phyloP scores from a whole-genome alignment of 805 yeast species.

The Sungouiozyma intestinalis region DNA sequence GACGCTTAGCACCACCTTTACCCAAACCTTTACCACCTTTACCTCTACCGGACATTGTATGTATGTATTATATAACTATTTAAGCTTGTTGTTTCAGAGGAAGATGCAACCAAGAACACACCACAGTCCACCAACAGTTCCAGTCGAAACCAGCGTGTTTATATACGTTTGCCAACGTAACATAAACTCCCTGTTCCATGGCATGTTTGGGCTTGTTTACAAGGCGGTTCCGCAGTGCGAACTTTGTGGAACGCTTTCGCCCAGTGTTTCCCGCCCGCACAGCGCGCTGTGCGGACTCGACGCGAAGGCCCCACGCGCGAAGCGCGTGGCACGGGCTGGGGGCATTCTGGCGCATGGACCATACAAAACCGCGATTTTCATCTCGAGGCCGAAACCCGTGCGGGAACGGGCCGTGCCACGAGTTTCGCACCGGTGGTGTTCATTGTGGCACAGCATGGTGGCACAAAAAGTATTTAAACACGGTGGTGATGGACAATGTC shows the following conservation, averaged over 20 bases:
- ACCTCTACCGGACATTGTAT: constrained; percentile 97
- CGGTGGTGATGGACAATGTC: no score
- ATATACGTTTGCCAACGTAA: no score
- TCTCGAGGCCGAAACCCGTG: background rate
- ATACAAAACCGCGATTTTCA: background rate
- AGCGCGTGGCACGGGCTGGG: background rate
- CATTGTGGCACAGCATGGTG: background rate
- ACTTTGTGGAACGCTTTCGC: no score
- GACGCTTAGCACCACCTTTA: constrained; percentile 99
- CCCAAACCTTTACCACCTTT: constrained; percentile 99
- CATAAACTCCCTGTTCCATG: no score
- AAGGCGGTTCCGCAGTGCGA: no score
- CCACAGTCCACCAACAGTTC: no score
- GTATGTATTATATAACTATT: constrained; percentile 8
- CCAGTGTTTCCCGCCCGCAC: no score
- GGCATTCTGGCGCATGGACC: no score
- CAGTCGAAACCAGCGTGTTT: no score
- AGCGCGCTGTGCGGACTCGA: no score
- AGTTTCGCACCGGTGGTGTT: background rate
- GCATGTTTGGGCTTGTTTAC: no score
- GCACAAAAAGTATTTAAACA: background rate
- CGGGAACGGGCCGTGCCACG: background rate
- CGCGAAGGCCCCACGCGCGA: background rate
- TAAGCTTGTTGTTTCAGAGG: constrained; percentile 5
- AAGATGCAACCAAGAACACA: background rate